Evolutionary conservation across 176 grass and related monocot species (phyloP).

Genomic region (Oryza meridionalis): DNA sequence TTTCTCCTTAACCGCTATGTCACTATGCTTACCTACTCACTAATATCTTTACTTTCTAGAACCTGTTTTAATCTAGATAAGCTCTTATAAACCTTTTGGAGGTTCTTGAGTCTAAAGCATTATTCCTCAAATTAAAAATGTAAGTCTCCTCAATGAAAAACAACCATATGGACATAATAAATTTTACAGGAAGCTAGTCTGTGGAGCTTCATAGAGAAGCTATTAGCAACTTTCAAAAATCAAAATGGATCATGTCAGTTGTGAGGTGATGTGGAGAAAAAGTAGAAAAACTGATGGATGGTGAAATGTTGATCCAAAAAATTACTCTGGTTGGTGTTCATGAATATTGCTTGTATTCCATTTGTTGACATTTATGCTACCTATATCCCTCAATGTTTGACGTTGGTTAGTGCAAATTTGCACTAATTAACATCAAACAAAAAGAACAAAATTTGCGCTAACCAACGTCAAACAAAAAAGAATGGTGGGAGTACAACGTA

Average conservation of each 20-base stretch:
- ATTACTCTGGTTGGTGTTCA: background rate
- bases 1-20: background rate
- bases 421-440: too few relatives aligned
- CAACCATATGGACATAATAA: background rate
- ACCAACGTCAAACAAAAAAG: too few relatives aligned
- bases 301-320: background rate
- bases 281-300: conserved; percentile 18
- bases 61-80: conserved; percentile 14
- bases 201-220: background rate
- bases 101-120: conserved; percentile 7
- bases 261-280: conserved; percentile 5
- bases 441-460: too few relatives aligned
- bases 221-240: conserved; percentile 6
- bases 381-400: too few relatives aligned
- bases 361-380: too few relatives aligned
- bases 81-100: background rate
- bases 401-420: too few relatives aligned
- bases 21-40: background rate
- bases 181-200: background rate
- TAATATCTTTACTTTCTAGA: conserved; percentile 22
- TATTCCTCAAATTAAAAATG: background rate
- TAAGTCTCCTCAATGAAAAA: background rate
- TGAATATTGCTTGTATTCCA: conserved; percentile 17
- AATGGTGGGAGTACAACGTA: too few relatives aligned
- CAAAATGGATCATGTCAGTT: background rate